Base-by-base conservation (phyloP, 495 filamentous ascomycete genomes). In the Pyrenula aspistea region DNA sequence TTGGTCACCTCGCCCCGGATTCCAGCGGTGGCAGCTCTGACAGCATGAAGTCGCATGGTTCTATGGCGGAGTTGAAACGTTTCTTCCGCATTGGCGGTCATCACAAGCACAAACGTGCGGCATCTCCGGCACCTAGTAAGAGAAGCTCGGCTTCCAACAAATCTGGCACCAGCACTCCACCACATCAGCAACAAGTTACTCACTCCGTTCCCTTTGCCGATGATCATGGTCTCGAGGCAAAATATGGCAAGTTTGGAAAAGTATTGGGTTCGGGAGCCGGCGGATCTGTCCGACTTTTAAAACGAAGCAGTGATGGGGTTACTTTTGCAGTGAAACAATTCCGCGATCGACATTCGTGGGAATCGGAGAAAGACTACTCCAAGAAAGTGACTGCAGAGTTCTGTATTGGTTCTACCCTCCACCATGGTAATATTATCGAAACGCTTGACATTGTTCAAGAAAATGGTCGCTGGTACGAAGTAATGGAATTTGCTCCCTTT, bases 361-460 rank as follows among this genome's bases (percentile, higher is more conserved):
- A 99, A 68, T 88, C 85, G 2, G 83, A 93, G 71, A 87, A 86
- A 59, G 94, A 97, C 59, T 99, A 99, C 59, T 88, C 89, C 58
- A 99, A 99, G 72, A 99, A 99, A 64, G 85, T 99, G 55, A 99
- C 94, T n/a, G 93, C 93, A 1, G 93, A 99, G 68, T 99, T 97
- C 69, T 99, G 93, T 69, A 91, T 99, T 64, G 93, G 93, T 10
- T 96, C 92, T 2, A 95, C 94, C 22, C 72, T 99, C 48, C 93
- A 97, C 64, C 93, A 99, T 63, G 93, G 94, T 55, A 99, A 99
- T 68, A 91, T 99, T 60, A 95, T 99, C 64, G 93, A 97, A 68
- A 96, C 93, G 10, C 77, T 99, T 36, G 93, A 99, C 67, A 95
- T 99, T 60, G 83, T 99, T 15, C 86, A 96, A 58, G 93, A 99